Base-by-base conservation (phyloP, 768 basidiomycete species). In the Megacollybia marginata region DNA sequence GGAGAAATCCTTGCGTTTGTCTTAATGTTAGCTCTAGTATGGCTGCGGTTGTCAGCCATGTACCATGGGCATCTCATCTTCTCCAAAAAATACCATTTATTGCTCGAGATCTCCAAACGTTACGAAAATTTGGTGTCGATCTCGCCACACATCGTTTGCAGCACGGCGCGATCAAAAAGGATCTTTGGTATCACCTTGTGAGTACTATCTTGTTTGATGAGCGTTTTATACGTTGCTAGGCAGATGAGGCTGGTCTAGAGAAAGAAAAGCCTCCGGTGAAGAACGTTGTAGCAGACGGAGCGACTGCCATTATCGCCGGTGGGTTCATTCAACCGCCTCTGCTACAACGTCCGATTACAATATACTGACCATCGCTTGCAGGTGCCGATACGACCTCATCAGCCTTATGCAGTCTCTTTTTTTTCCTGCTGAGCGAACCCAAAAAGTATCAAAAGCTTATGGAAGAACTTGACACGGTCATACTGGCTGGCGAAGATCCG, bases 161-260 rank as follows among this genome's bases (percentile, higher is more conserved):
- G 34, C 46, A 50, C 23, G 60, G 62, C 10, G 49, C 62, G 16
- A 48, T 51, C 31, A 53, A 48, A 8, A 65, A 64, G 36, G 64
- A 65, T 47, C 56, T 65, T 15, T 75, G 73, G 59, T 69, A 76
- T 55, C 69, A 77, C 51, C 59, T 78, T 52, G 76, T 76, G 47
- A 28, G 49, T 48, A 15, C 20, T 19, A 11, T 28, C 43, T 18
- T 33, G 8, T 31, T 28, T 12, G n/a, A 23, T 18, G 32, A 20
- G 18, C 5, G 11, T 18, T 40, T 31, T 31, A 47, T 47, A 28
- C 4, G 35, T 32, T n/a, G 7, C 23, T 42, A 62, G 62, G 57
- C 55, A 13, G 59, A 61, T 18, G 60, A 62, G 49, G 59, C 58
- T 3, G 58, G 57, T 18, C 47, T 55, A 12, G 60, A 63, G 47